Conservation (phyloP, 352 stramenopile species). For the Phytopythium helicoides region DNA sequence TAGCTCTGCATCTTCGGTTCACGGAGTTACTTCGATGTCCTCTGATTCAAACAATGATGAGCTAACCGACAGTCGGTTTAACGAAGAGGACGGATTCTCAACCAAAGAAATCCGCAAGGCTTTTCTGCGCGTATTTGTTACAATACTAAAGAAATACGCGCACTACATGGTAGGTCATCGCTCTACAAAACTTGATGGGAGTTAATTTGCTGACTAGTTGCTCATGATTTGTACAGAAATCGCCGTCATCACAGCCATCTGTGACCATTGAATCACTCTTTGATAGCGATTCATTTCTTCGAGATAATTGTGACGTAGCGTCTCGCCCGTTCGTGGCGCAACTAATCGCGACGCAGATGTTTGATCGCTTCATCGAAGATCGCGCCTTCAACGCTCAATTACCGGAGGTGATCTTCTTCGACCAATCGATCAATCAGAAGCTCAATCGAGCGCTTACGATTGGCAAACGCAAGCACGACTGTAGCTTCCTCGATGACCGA, state of each 20-base stretch:
- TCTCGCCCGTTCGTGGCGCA: conserved; percentile 63
- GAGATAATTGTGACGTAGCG: conserved; percentile 58
- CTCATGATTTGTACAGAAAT: conserved; percentile 20
- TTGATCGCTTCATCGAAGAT: conserved; percentile 83
- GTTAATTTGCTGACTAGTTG: no score
- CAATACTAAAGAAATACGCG: conserved; percentile 76
- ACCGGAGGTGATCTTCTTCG: conserved; percentile 79
- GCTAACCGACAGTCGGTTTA: conserved; percentile 62
- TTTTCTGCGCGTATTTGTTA: conserved; percentile 84
- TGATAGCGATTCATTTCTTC: conserved; percentile 61
- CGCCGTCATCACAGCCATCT: conserved; percentile 13
- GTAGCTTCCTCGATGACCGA: conserved; percentile 75
- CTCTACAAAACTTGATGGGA: no score
- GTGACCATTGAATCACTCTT: conserved; percentile 48
- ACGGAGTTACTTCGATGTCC: conserved; percentile 3
- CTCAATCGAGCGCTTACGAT: conserved; percentile 74
- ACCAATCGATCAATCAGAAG: conserved; percentile 86
- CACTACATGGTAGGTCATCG: conserved; percentile 51
- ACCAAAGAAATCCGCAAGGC: conserved; percentile 57
- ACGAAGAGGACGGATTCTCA: conserved; percentile 73
- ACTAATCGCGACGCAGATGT: conserved; percentile 77
- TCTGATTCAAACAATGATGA: conserved; percentile 35
- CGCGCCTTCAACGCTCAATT: conserved; percentile 60
- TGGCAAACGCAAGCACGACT: conserved; percentile 84
- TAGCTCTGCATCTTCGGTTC: background rate